A percentile compares a stretch with the other conserved stretches of the same genome.
Evolutionary conservation across 148 eudicot species (phyloP).

Genomic region (Tetragonia tetragonoides): DNA sequence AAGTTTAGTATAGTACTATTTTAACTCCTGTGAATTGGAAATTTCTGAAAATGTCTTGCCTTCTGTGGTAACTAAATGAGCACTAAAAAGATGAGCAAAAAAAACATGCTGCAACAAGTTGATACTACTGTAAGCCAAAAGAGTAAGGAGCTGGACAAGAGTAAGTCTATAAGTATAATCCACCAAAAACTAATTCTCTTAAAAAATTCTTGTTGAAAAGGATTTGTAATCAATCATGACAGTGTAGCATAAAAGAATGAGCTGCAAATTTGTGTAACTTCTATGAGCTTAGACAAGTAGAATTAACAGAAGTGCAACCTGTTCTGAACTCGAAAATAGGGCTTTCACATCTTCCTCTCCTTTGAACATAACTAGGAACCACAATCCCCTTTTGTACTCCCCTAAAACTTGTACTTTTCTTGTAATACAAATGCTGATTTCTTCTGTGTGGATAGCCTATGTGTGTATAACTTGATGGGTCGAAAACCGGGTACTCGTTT

Average conservation of each 20-base stretch:
- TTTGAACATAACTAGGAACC: conserved; percentile 17
- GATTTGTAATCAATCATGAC: neutral
- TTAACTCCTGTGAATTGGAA: too few species aligned
- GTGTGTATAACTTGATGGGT: conserved; percentile 34
- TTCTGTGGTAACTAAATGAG: too few species aligned
- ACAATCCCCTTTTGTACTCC: conserved; percentile 19
- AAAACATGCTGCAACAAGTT: too few species aligned
- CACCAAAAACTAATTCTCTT: too few species aligned
- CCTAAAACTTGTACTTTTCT: conserved; percentile 28
- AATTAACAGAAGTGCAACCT: conserved; percentile 21
- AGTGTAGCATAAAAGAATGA: neutral
- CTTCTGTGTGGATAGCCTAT: conserved; percentile 56
- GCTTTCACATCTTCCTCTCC: conserved; percentile 30
- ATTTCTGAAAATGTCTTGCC: too few species aligned
- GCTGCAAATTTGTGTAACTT: neutral
- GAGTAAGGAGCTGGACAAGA: too few species aligned
- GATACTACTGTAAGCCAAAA: too few species aligned
- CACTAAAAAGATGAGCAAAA: too few species aligned
- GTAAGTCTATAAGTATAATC: too few species aligned
- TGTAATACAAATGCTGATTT: conserved; percentile 15
- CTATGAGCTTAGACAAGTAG: conserved; percentile 30
- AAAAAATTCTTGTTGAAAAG: too few species aligned
- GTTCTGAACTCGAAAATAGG: conserved; percentile 45
- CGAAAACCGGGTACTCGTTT: conserved; percentile 30
- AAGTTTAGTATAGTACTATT: too few species aligned